phyloP scores from a whole-genome alignment of 2,329 filamentous ascomycete species.

The Seiridium unicorne region DNA sequence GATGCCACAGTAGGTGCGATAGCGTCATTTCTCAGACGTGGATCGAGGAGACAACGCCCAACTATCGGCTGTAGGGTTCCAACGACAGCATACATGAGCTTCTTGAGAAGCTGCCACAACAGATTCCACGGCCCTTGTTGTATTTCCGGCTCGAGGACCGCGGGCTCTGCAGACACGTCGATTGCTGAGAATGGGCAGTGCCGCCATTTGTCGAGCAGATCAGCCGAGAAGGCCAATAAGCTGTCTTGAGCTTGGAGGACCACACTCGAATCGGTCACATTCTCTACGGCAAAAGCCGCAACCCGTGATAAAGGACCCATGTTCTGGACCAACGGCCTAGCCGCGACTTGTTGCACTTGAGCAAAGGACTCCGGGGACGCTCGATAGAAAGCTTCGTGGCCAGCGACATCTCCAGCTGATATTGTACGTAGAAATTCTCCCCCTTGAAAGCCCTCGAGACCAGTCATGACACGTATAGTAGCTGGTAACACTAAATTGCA shows the following conservation, averaged over 20 bases:
- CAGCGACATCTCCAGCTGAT: constrained; percentile 59
- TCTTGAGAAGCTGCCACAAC: constrained; percentile 74
- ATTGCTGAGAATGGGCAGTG: constrained; percentile 71
- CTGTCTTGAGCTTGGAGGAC: constrained; percentile 58
- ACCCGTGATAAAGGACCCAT: constrained; percentile 68
- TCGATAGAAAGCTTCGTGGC: constrained; percentile 64
- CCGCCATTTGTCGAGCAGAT: constrained; percentile 70
- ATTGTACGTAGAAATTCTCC: constrained; percentile 73
- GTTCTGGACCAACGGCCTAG: constrained; percentile 60
- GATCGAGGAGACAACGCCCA: constrained; percentile 58
- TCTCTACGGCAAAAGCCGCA: constrained; percentile 61
- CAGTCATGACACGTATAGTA: constrained; percentile 65
- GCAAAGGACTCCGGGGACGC: constrained; percentile 58
- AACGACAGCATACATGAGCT: constrained; percentile 68
- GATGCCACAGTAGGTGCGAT: constrained; percentile 64
- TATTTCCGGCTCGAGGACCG: constrained; percentile 64
- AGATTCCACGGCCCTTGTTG: constrained; percentile 64
- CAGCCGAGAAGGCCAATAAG: constrained; percentile 64
- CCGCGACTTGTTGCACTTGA: constrained; percentile 56
- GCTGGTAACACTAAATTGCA: constrained; percentile 71
- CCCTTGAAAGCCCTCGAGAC: constrained; percentile 70
- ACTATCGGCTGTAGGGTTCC: constrained; percentile 59
- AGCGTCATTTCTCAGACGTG: constrained; percentile 39
- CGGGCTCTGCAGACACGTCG: constrained; percentile 64
- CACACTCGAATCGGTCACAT: constrained; percentile 40